Base-by-base conservation (phyloP, 441 rosid species). In the Pelargonium fulgidum region DNA sequence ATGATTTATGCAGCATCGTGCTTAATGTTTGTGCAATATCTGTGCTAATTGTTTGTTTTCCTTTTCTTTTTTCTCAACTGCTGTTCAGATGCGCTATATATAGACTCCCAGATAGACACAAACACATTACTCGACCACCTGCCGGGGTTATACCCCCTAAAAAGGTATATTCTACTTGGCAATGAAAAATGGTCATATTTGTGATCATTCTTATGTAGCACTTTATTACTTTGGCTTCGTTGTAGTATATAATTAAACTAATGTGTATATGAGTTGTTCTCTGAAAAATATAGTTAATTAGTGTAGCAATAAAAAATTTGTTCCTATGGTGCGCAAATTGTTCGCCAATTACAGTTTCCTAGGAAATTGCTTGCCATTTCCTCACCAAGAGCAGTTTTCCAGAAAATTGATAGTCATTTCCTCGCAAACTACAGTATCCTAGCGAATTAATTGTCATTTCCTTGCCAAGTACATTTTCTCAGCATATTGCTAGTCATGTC, bases 81-180 rank as follows among this genome's bases (percentile, higher is more conserved):
- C 29, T 58, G 62, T 58, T 58, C 62, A 93, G 99, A 76, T 91
- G 96, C 69, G 89, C 82, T 41, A 81, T 93, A 70, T 93, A 86
- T 82, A 81, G 86, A 75, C 87, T 89, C 72, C 99, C 99, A 24
- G 90, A 88, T 72, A 74, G 77, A 54, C 87, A 88, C 76, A 76
- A 84, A 69, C 93, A 86, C 72, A 81, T 88, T 58, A 61, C 90
- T 47, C 74, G 79, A 61, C 93, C 86, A 19, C 83, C 87, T 63
- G 76, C 81, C 45, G 93, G 91, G 4, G 91, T 93, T 48, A 72
- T 75, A 68, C 81, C 79, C 68, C 99, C 99, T 70, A 70, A 83
- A 76, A 88, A 85, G 93, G 99, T 93, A 83, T 41, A 69, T 29
- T 11, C 48, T 12, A 14, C 29, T 68, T 58, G 63, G 19, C 26